Conservation (phyloP, 2,329 filamentous ascomycete genomes). For the Chaetomium globosum region DNA sequence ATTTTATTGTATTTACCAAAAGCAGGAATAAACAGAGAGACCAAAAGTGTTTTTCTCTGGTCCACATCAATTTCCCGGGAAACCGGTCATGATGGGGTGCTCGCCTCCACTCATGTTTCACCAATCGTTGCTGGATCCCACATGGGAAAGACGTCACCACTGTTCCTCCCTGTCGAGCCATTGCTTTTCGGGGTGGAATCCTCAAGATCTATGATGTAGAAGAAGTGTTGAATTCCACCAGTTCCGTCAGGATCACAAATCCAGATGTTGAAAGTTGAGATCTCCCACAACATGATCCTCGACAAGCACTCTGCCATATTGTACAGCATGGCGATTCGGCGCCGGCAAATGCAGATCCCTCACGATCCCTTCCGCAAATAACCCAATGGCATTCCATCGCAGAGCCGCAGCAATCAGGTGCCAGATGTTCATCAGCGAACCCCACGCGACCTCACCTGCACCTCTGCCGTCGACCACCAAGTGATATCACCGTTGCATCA, state of each 20-base stretch:
- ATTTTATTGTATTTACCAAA: neutral
- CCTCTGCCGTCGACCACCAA: conserved; percentile 11
- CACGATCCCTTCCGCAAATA: neutral
- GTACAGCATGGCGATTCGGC: neutral
- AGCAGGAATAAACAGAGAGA: neutral
- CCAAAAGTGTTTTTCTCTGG: neutral
- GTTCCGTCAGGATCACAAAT: neutral
- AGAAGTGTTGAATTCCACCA: neutral
- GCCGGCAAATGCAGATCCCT: neutral
- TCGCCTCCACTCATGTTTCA: conserved; percentile 6
- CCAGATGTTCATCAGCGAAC: neutral
- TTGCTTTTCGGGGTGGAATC: neutral
- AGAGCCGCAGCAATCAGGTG: neutral
- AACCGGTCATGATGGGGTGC: neutral
- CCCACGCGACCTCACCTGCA: conserved; percentile 4
- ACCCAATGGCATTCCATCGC: neutral
- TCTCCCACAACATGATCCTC: neutral
- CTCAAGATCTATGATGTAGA: neutral
- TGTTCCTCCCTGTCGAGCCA: neutral
- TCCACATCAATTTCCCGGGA: neutral
- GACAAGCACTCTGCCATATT: neutral
- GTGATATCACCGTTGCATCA: neutral
- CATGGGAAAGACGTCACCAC: neutral
- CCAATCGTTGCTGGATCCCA: neutral
- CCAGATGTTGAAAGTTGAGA: neutral